phyloP scores from a whole-genome alignment of 2,329 filamentous ascomycete species.

The Penicillium paneum region DNA sequence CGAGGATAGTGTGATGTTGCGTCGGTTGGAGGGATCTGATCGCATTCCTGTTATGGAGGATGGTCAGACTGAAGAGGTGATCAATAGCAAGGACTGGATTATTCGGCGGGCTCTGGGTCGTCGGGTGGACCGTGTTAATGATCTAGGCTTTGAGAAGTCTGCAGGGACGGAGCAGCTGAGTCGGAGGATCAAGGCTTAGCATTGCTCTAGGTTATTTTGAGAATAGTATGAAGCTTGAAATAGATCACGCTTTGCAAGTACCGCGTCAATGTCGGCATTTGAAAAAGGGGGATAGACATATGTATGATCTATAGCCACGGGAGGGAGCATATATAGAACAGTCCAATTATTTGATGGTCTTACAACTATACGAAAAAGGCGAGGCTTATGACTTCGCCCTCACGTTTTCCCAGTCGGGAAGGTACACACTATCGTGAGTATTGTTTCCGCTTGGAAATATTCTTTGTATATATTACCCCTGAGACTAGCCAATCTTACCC shows the following conservation, averaged over 20 bases:
- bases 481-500: not conserved
- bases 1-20: slow-evolving; percentile 48
- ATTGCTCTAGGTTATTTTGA: not conserved
- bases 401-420: not conserved
- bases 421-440: not conserved
- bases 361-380: not conserved
- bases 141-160: slow-evolving; percentile 33
- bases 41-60: slow-evolving; percentile 33
- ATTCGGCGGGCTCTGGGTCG: slow-evolving; percentile 39
- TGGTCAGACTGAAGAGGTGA: slow-evolving; percentile 33
- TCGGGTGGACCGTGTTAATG: slow-evolving; percentile 27
- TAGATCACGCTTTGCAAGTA: not conserved
- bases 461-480: not conserved
- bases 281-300: not conserved
- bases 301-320: not conserved
- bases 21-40: slow-evolving; percentile 36
- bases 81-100: slow-evolving; percentile 45
- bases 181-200: slow-evolving; percentile 29
- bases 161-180: slow-evolving; percentile 36
- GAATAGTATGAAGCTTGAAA: not conserved
- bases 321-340: not conserved
- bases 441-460: not conserved
- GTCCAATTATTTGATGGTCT: not conserved
- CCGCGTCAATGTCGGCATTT: no score
- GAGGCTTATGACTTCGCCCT: not conserved